Evolutionary conservation across 1,284 basidiomycete genomes (phyloP), one percentile per base, ranked within the genome.

Genomic region (Tilletiopsis washingtonensis): DNA sequence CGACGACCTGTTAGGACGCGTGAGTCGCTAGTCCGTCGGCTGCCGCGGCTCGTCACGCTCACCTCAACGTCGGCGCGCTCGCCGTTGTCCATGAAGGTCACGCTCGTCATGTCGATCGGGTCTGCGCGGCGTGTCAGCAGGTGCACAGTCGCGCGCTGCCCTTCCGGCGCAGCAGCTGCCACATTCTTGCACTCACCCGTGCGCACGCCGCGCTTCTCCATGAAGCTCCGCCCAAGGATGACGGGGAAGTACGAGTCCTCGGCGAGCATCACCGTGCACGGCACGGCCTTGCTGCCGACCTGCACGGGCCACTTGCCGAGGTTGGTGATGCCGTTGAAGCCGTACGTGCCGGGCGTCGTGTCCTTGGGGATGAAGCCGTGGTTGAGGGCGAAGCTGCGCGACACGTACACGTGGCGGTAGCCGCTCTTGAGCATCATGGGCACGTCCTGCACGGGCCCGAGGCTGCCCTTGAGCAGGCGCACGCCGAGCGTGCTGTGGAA

Each of bases 221-320:
- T 85, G 77, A 97, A 98, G 26, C 86, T 84, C 38, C 93, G 81
- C 3, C 93, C 93, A 2, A 98, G 80, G 19, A 97, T 87, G 43
- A 96, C 88, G 64, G 96, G 91, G 75, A 98, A 98, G 74, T 96
- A 91, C 20, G 85, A 84, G 74, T 96, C 91, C 73, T 98, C 93
- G 7, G 86, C 86, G 27, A 97, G 74, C 74, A 79, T 77, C 37
- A 78, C 79, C 4, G 75, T 74, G 61, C 79, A 78, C 5, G 74
- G 65, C 3, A 76, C 75, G 2, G 78, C 77, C 66, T 76, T 75
- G 45, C 63, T 64, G 15, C 79, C 79, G 43, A 81, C 77, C 49
- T 79, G 67, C 41, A 75, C 69, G 24, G 74, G 74, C 73, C 73
- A 74, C 59, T 73, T 72, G 60, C 71, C 71, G 9, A 77, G 67